Percentiles rank a stretch among this genome's conserved stretches.
Evolutionary conservation across 2,329 filamentous ascomycete species (phyloP).

Genomic region (Fusarium sp.): DNA sequence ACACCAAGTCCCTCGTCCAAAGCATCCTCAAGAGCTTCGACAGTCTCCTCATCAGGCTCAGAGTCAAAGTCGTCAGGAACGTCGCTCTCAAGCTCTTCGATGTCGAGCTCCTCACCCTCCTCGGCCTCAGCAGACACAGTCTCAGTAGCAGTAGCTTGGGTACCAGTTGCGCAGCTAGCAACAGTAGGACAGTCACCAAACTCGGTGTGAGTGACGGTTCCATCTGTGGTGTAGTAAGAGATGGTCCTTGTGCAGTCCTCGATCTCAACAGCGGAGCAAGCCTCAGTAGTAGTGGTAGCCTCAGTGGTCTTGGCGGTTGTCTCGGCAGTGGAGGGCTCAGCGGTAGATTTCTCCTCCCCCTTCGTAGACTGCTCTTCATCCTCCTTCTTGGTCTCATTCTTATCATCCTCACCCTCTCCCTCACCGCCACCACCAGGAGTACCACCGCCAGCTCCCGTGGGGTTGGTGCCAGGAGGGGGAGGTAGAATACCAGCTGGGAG

Average conservation of each 20-base stretch:
- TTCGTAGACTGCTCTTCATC: slow-evolving; percentile 2
- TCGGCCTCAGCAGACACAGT: background rate
- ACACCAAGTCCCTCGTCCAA: background rate
- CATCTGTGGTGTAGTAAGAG: slow-evolving; percentile 4
- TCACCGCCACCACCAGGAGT: background rate
- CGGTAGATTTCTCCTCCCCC: background rate
- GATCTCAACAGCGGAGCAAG: slow-evolving; percentile 1
- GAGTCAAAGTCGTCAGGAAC: background rate
- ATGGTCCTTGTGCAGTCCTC: slow-evolving; percentile 9
- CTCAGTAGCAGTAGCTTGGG: background rate
- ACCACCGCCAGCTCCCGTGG: background rate
- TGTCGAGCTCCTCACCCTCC: background rate
- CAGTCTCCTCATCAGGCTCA: background rate
- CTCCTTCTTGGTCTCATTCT: background rate
- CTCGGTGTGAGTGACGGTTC: slow-evolving; percentile 2
- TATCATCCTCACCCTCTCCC: background rate
- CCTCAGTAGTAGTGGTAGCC: slow-evolving; percentile 2
- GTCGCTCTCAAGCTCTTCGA: background rate
- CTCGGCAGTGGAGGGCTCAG: background rate
- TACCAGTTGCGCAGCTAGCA: slow-evolving; percentile 12
- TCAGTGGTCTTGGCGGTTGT: slow-evolving; percentile 3
- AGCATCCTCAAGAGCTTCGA: background rate
- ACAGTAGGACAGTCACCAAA: slow-evolving; percentile 2
- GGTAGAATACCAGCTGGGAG: background rate
- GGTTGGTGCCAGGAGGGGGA: background rate